Percentiles rank a stretch among this genome's conserved stretches.
phyloP scores from a whole-genome alignment of 768 basidiomycete genomes.

The Amanita exitialis region DNA sequence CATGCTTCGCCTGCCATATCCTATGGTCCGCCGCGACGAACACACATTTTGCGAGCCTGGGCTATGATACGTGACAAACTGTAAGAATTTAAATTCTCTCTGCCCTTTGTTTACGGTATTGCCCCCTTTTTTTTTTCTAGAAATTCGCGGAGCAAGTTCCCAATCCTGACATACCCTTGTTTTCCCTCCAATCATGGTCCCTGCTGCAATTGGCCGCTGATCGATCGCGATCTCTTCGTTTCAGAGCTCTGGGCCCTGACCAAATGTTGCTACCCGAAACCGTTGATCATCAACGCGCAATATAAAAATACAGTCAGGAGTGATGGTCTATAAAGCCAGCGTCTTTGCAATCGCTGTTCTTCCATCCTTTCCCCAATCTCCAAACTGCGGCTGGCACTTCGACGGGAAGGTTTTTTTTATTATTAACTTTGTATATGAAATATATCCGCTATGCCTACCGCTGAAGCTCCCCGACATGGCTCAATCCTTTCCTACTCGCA shows the following conservation, averaged over 20 bases:
- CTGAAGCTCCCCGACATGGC: background rate
- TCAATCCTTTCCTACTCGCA: conserved; percentile 24
- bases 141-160: too few relatives aligned
- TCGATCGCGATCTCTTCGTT: background rate
- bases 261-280: background rate
- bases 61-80: too few relatives aligned
- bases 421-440: background rate
- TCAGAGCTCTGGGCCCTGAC: background rate
- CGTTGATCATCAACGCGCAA: background rate
- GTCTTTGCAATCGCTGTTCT: background rate
- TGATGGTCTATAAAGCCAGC: background rate
- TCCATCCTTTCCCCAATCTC: background rate
- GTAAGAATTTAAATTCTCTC: too few relatives aligned
- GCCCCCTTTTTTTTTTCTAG: too few relatives aligned
- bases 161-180: too few relatives aligned
- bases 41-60: too few relatives aligned
- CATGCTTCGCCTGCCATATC: too few relatives aligned
- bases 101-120: too few relatives aligned
- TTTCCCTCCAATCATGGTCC: too few relatives aligned
- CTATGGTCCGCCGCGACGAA: too few relatives aligned
- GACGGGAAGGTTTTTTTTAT: background rate
- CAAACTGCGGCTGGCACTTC: background rate
- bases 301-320: background rate
- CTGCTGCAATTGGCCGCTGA: background rate
- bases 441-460: background rate